Evolutionary conservation across 495 filamentous ascomycete genomes (phyloP).

Genomic region (Sphaerosporella brunnea): DNA sequence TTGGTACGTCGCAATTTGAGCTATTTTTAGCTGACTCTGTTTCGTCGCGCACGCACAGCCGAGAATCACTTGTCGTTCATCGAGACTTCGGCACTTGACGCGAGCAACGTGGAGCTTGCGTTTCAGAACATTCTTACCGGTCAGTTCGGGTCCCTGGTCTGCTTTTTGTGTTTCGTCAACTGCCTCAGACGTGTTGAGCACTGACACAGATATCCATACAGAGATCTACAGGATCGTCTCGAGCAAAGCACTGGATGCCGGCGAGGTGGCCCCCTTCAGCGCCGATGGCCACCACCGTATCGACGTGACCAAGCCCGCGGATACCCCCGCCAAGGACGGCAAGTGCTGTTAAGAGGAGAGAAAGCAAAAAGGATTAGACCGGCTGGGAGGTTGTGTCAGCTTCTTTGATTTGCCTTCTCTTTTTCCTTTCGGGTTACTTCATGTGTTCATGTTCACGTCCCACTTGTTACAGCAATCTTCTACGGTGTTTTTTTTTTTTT

Average conservation of each 20-base stretch:
- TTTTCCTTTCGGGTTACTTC: slow-evolving; percentile 2
- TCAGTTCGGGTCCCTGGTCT: slow-evolving; percentile 29
- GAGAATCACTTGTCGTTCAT: slow-evolving; percentile 96
- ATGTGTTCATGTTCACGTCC: slow-evolving; percentile 5
- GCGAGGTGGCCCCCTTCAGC: slow-evolving; percentile 55
- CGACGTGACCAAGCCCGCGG: slow-evolving; percentile 62
- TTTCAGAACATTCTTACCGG: slow-evolving; percentile 99
- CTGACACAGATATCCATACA: slow-evolving; percentile 26
- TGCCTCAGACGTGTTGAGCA: not conserved
- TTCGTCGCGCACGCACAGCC: slow-evolving; percentile 41
- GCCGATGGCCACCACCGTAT: slow-evolving; percentile 59
- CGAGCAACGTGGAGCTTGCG: slow-evolving; percentile 97
- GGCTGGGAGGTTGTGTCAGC: not conserved
- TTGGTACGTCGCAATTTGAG: too few relatives aligned
- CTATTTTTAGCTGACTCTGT: not conserved
- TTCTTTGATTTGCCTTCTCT: slow-evolving; percentile 1
- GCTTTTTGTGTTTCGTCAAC: not conserved
- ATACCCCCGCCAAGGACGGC: slow-evolving; percentile 58
- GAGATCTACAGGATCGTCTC: slow-evolving; percentile 99
- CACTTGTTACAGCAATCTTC: slow-evolving; percentile 3
- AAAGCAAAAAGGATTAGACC: not conserved
- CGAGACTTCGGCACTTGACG: slow-evolving; percentile 96
- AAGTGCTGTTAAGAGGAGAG: slow-evolving; percentile 52
- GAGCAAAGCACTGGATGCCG: slow-evolving; percentile 81
- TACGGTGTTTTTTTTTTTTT: slow-evolving; percentile 5